These are phyloP conservation scores for Plasmodium relictum DNA, from an alignment of 169 alveolate genomes.

Conservation along the genomic window DNA sequence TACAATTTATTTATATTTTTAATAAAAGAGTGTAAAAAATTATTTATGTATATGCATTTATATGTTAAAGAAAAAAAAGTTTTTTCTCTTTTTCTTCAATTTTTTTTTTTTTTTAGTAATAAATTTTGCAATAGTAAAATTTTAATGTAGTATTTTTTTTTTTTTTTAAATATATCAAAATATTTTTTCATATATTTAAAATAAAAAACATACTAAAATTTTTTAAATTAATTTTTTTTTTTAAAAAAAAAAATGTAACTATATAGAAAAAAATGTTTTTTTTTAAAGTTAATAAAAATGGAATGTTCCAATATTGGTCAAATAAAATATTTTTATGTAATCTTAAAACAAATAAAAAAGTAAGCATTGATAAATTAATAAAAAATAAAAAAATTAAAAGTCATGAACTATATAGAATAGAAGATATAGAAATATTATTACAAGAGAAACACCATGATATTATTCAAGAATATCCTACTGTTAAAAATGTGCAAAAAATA, in stretches of 20 bases:
- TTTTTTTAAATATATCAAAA: background rate
- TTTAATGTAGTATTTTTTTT: background rate
- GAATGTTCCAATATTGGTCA: slow-evolving; percentile 1
- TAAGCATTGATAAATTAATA: slow-evolving; percentile 45
- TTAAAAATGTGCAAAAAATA: slow-evolving; percentile 56
- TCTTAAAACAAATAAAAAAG: slow-evolving; percentile 57
- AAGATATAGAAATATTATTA: slow-evolving; percentile 68
- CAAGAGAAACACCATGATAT: slow-evolving; percentile 74
- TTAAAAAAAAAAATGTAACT: slow-evolving; percentile 8
- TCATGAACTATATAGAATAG: slow-evolving; percentile 55
- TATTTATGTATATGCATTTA: background rate
- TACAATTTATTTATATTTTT: too few relatives aligned
- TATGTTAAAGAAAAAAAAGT: too few relatives aligned
- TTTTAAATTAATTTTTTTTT: background rate
- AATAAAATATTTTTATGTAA: slow-evolving; percentile 16
- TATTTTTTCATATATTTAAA: background rate
- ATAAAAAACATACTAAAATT: background rate
- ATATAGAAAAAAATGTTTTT: slow-evolving; percentile 29
- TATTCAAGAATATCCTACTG: slow-evolving; percentile 55
- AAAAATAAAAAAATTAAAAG: slow-evolving; percentile 57
- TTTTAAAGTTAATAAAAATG: slow-evolving; percentile 21
- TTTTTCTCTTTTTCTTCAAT: too few relatives aligned
- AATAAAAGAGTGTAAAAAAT: too few relatives aligned
- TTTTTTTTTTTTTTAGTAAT: too few relatives aligned
- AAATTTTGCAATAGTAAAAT: too few relatives aligned